Evolutionary conservation across 2,329 filamentous ascomycete genomes (phyloP), one percentile per base, ranked within the genome.

Genomic region (Microsporum audouinii): DNA sequence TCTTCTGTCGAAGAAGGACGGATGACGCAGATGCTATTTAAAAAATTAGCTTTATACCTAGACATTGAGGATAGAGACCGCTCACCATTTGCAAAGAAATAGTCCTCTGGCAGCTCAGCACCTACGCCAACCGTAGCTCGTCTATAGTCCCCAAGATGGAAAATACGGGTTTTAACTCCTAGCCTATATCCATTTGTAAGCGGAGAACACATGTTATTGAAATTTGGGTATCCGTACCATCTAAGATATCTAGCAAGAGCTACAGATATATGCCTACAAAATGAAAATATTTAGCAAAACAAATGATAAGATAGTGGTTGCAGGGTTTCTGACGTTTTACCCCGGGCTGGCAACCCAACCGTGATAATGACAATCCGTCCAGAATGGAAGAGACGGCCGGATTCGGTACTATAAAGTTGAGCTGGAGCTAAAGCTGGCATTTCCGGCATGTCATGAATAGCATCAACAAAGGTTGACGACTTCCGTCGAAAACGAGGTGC

Each of bases 391-490:
- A 99, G 84, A 47, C 94, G 85, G 57, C 94, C 94, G 56, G 92
- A 97, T 82, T 97, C 95, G 59, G 94, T 99, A 74, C 91, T 96
- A 78, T 99, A 99, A 53, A 99, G 82, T 77, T 99, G 94, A 67
- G 94, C 94, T 34, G 94, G 94, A 3, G 94, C 94, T 83, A 95
- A 84, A 68, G 92, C 84, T 62, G 82, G 80, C 69, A 90, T 90
- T 71, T 91, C 88, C 6, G 89, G 85, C 60, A 95, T 81, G 79
- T 97, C 92, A 76, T 97, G 92, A 69, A 97, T 96, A 66, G 89
- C 92, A 80, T 97, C 94, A 69, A 96, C 91, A 73, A 95, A 96
- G 41, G 91, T 96, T 67, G 91, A 96, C 68, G 92, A 96, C 76
- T 90, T 89, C 69, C 94, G 87, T 65, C 91, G 87, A 73, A 95